Conservation (phyloP, 176 grass and related monocot genomes). For the Hsuehochloa calcarea region DNA sequence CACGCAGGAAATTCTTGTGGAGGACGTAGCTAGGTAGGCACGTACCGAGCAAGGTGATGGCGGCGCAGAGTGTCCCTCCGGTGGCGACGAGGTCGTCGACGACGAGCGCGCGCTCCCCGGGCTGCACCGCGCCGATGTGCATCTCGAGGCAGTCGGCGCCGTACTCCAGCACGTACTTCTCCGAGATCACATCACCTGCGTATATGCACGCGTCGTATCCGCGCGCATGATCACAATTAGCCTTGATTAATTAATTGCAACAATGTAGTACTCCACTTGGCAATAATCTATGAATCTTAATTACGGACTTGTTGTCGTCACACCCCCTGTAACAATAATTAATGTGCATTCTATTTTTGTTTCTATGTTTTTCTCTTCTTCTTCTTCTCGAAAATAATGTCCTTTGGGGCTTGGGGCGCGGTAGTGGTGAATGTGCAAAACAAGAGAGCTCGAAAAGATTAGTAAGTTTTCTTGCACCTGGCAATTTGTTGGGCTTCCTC, state of each 20-base stretch:
- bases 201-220: neutral
- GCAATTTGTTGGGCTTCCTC: constrained; percentile 58
- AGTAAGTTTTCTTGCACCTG: constrained; percentile 34
- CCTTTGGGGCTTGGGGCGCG: too few species aligned
- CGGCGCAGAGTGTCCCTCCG: constrained; percentile 60
- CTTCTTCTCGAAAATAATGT: neutral
- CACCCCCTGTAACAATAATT: too few species aligned
- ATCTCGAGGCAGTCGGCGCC: constrained; percentile 63
- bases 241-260: too few species aligned
- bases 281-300: too few species aligned
- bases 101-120: constrained; percentile 52
- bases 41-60: constrained; percentile 60
- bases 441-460: neutral
- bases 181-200: constrained; percentile 59
- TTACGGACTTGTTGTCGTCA: too few species aligned
- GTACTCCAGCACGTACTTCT: constrained; percentile 61
- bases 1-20: too few species aligned
- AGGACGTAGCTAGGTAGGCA: too few species aligned
- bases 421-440: neutral
- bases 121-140: constrained; percentile 52
- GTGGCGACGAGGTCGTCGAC: constrained; percentile 68
- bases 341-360: too few species aligned
- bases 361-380: too few species aligned
- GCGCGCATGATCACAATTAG: too few species aligned
- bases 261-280: too few species aligned